These are phyloP conservation scores for Austroboletus eburneus DNA, from an alignment of 768 basidiomycete genomes.

Conservation along the genomic window DNA sequence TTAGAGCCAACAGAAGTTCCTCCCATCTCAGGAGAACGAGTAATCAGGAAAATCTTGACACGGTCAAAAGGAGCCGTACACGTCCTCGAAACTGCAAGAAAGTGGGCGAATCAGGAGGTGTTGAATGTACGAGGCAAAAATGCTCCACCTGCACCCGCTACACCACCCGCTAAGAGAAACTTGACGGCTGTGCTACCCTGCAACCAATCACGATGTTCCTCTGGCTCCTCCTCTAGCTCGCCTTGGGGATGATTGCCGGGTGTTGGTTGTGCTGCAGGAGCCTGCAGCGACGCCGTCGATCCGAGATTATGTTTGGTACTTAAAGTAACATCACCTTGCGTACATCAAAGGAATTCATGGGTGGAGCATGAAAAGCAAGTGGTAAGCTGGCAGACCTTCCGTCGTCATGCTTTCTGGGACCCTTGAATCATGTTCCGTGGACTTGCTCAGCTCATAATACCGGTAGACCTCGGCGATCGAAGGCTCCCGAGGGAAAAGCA, in stretches of 20 bases:
- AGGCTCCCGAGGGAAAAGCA: constrained; percentile 76
- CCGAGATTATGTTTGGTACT: constrained; percentile 72
- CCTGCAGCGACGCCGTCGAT: constrained; percentile 18
- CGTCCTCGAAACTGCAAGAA: constrained; percentile 76
- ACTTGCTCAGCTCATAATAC: constrained; percentile 69
- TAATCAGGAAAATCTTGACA: constrained; percentile 94
- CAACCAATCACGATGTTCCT: constrained; percentile 56
- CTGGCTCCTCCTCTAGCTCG: constrained; percentile 53
- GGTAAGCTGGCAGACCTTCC: constrained; percentile 59
- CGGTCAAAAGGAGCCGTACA: constrained; percentile 98
- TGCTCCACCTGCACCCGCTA: constrained; percentile 84
- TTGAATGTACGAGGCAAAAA: background rate
- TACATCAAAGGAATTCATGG: constrained; percentile 23
- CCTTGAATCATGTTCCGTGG: constrained; percentile 69
- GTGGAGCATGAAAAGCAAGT: constrained; percentile 14
- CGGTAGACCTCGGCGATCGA: constrained; percentile 83
- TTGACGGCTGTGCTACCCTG: constrained; percentile 73
- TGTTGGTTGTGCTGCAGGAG: constrained; percentile 11
- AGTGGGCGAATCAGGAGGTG: constrained; percentile 3
- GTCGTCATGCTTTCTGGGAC: constrained; percentile 80
- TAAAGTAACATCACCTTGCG: constrained; percentile 69
- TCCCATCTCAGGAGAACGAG: constrained; percentile 71
- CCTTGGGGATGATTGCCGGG: constrained; percentile 30
- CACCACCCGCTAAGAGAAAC: constrained; percentile 89
- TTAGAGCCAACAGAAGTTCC: constrained; percentile 44